Evolutionary conservation across 495 filamentous ascomycete species (phyloP).

Genomic region (Trichoderma orchidacearum): DNA sequence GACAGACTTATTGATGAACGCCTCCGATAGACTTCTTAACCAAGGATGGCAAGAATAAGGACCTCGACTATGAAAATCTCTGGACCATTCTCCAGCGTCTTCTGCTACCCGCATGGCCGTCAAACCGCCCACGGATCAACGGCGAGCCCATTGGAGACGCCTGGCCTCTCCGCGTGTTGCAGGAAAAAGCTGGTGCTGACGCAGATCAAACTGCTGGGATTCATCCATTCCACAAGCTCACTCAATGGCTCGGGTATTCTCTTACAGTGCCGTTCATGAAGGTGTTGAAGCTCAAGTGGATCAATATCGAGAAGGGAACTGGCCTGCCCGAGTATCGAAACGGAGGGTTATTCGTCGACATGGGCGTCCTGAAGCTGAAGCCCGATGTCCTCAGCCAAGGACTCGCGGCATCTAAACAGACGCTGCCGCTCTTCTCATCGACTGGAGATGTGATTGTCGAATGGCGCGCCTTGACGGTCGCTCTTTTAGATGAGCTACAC

Average conservation of each 20-base stretch:
- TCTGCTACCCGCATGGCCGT: slow-evolving; percentile 40
- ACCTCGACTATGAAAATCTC: slow-evolving; percentile 21
- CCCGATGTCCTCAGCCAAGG: slow-evolving; percentile 40
- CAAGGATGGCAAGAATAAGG: slow-evolving; percentile 6
- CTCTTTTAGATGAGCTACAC: slow-evolving; percentile 48
- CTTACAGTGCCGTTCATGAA: slow-evolving; percentile 58
- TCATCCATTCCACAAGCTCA: slow-evolving; percentile 55
- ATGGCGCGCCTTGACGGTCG: slow-evolving; percentile 54
- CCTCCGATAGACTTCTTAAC: slow-evolving; percentile 33
- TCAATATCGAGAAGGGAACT: slow-evolving; percentile 48
- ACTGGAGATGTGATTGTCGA: slow-evolving; percentile 61
- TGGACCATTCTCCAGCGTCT: slow-evolving; percentile 38
- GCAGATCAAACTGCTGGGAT: slow-evolving; percentile 21
- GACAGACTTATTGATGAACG: too few relatives aligned
- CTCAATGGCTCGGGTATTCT: slow-evolving; percentile 63
- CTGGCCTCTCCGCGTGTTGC: slow-evolving; percentile 31
- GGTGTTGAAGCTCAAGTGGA: slow-evolving; percentile 49
- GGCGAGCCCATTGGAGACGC: slow-evolving; percentile 43
- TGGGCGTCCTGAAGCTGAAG: slow-evolving; percentile 49
- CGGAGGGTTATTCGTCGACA: slow-evolving; percentile 54
- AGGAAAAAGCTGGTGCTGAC: not conserved
- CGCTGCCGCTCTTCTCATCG: slow-evolving; percentile 48
- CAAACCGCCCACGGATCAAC: slow-evolving; percentile 35
- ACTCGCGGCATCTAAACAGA: slow-evolving; percentile 31
- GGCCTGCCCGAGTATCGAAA: slow-evolving; percentile 60